Conservation (phyloP, 768 basidiomycete genomes). For the Pleurotus ostreatus region DNA sequence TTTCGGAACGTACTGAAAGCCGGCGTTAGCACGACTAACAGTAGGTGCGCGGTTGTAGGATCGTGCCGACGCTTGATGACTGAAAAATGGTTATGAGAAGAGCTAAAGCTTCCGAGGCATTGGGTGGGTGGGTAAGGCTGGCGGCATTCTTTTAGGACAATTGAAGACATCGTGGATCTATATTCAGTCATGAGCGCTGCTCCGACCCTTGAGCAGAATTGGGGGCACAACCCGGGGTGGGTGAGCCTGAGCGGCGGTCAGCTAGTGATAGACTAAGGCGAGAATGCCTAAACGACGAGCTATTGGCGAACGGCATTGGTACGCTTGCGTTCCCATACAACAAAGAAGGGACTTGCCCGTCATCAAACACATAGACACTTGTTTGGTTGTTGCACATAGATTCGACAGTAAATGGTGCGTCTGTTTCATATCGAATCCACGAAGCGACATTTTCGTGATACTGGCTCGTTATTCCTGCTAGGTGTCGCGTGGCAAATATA, state of each 20-base stretch:
- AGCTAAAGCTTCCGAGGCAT: constrained; percentile 66
- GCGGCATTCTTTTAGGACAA: constrained; percentile 73
- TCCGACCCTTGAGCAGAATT: constrained; percentile 38
- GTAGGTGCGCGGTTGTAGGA: constrained; percentile 48
- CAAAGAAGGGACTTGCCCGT: constrained; percentile 31
- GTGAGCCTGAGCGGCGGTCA: constrained; percentile 45
- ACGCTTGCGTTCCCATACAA: background rate
- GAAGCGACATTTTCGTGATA: background rate
- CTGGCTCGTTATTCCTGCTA: background rate
- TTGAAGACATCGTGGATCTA: constrained; percentile 50
- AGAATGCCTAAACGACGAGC: constrained; percentile 43
- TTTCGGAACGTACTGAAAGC: constrained; percentile 65
- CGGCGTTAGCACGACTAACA: constrained; percentile 69
- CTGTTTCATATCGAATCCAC: background rate
- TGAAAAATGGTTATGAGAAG: constrained; percentile 70
- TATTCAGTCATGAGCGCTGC: constrained; percentile 47
- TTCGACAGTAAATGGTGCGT: background rate
- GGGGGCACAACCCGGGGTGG: constrained; percentile 33
- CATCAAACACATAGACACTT: constrained; percentile 63
- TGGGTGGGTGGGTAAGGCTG: constrained; percentile 59
- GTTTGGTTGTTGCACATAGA: background rate
- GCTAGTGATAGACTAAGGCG: constrained; percentile 37
- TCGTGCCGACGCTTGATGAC: constrained; percentile 49
- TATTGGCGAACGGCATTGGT: constrained; percentile 11
- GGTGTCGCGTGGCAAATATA: no score